These are phyloP conservation scores for Setaria italica DNA, from an alignment of 202 grass and related monocot species.

Conservation along the genomic window DNA sequence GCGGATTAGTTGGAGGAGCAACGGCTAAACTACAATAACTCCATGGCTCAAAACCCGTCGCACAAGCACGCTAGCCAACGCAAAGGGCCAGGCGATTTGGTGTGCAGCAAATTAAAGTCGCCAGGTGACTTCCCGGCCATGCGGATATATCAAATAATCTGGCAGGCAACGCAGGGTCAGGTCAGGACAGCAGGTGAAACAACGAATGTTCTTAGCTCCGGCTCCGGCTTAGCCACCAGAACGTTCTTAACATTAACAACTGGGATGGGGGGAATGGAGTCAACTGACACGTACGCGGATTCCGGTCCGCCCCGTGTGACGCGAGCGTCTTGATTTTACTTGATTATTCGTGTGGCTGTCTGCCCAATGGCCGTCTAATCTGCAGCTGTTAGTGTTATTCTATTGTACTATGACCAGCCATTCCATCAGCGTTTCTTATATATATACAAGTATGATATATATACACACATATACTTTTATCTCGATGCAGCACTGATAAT, in stretches of 20 bases:
- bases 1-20: too few relatives aligned
- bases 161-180: neutral
- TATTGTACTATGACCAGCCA: neutral
- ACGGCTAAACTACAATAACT: neutral
- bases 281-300: neutral
- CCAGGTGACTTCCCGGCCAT: neutral
- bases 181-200: constrained; percentile 10
- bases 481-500: neutral
- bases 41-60: neutral
- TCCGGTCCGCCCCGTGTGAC: neutral
- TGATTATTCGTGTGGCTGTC: neutral
- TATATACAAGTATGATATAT: too few relatives aligned
- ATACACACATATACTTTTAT: neutral
- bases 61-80: neutral
- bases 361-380: neutral
- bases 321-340: too few relatives aligned
- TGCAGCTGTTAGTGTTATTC: neutral
- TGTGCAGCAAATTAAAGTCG: neutral
- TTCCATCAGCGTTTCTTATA: neutral
- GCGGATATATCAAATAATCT: neutral
- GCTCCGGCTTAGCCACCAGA: neutral
- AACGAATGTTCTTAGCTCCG: neutral
- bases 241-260: neutral
- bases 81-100: neutral
- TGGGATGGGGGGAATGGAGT: neutral